Percentiles rank a stretch among this genome's conserved stretches.
These are phyloP conservation scores for Xerocomus spinulosus DNA, from an alignment of 768 basidiomycete genomes.

Conservation along the genomic window DNA sequence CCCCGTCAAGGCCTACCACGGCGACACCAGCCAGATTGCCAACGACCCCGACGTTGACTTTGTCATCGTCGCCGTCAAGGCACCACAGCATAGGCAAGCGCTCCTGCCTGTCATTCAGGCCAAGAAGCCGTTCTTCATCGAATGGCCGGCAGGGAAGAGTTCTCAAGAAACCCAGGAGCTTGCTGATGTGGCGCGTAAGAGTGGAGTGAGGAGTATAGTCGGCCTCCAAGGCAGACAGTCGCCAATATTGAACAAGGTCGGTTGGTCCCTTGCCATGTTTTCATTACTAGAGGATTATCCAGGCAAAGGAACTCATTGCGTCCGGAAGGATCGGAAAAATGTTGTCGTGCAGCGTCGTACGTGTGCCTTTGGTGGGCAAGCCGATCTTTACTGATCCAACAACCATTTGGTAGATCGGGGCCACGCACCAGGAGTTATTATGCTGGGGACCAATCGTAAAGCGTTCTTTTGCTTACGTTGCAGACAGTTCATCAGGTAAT, in stretches of 20 bases:
- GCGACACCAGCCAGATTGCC: constrained; percentile 12
- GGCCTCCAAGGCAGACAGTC: constrained; percentile 13
- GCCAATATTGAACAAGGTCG: constrained; percentile 5
- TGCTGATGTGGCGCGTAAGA: constrained; percentile 6
- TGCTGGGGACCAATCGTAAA: constrained; percentile 3
- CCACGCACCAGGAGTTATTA: background rate
- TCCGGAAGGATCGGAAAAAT: constrained; percentile 7
- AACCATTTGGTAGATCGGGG: background rate
- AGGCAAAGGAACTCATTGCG: constrained; percentile 9
- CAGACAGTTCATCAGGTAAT: background rate
- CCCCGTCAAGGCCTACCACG: constrained; percentile 10
- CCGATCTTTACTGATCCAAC: background rate
- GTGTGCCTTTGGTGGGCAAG: background rate
- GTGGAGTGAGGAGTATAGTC: constrained; percentile 4
- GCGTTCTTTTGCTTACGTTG: background rate
- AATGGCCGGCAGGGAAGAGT: constrained; percentile 11
- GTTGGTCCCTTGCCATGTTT: background rate
- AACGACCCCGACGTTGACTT: constrained; percentile 13
- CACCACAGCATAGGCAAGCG: constrained; percentile 5
- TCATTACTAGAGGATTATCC: background rate
- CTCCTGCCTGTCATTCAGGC: constrained; percentile 11
- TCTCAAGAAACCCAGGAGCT: constrained; percentile 7
- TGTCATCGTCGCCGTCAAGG: constrained; percentile 11
- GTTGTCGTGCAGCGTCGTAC: constrained; percentile 9
- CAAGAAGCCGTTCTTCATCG: constrained; percentile 12